phyloP scores from a whole-genome alignment of 2,329 filamentous ascomycete genomes.

The Chaetomiaceae sp. region DNA sequence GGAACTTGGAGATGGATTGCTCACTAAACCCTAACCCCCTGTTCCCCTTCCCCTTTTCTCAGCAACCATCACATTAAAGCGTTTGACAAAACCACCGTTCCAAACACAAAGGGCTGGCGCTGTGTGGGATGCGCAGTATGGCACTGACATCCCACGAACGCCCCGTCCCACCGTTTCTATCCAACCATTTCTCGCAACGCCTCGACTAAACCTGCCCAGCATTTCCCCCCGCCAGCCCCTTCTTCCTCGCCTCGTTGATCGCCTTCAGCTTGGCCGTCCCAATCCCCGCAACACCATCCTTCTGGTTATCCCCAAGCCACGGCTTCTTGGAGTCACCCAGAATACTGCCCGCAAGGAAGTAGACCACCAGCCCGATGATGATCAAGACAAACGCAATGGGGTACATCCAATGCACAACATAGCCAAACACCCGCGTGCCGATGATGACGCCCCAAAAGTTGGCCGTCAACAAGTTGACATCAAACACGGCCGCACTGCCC shows the following conservation, averaged over 20 bases:
- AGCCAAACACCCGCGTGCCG: constrained; percentile 79
- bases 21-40: not conserved
- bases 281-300: constrained; percentile 70
- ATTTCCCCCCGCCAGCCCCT: constrained; percentile 27
- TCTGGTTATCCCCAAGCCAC: constrained; percentile 87
- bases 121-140: too few relatives aligned
- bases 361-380: constrained; percentile 76
- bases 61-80: too few relatives aligned
- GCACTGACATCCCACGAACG: not conserved
- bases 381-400: constrained; percentile 94
- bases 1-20: not conserved
- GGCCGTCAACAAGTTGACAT: constrained; percentile 86
- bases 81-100: too few relatives aligned
- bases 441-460: constrained; percentile 98
- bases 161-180: not conserved
- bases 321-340: constrained; percentile 90
- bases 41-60: not conserved
- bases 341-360: constrained; percentile 78
- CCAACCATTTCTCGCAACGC: not conserved
- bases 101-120: too few relatives aligned
- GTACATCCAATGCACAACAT: constrained; percentile 82
- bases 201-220: constrained; percentile 42
- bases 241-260: constrained; percentile 51
- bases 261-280: constrained; percentile 82
- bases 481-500: constrained; percentile 89